Conservation (phyloP, 805 yeast genomes). For the Allodekkera sacchari region DNA sequence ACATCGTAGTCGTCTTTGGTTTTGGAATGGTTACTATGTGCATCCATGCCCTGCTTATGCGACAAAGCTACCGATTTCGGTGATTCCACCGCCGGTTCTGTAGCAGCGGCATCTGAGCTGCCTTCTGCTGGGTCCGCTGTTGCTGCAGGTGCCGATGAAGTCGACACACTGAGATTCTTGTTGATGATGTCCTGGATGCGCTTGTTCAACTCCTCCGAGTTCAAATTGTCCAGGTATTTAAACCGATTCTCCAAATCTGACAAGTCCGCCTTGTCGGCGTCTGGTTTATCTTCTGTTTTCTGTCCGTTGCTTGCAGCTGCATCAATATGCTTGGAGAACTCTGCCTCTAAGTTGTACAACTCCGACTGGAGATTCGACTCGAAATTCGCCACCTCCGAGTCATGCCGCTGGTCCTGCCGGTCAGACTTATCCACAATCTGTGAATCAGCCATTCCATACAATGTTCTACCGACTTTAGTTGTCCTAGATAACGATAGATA, state of each 20-base stretch:
- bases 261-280: conserved; percentile 5
- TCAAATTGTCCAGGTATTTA: conserved; percentile 18
- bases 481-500: too few species aligned
- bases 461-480: too few species aligned
- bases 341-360: conserved; percentile 9
- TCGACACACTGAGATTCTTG: conserved; percentile 7
- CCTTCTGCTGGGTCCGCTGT: too few species aligned
- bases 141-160: too few species aligned
- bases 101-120: too few species aligned
- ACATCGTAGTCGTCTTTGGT: conserved; percentile 2
- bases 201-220: conserved; percentile 22
- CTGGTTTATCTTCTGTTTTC: not conserved
- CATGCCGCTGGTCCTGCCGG: too few species aligned
- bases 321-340: conserved; percentile 2
- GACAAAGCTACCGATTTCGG: not conserved
- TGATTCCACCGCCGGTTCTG: too few species aligned
- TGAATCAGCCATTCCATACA: too few species aligned
- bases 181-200: conserved; percentile 21
- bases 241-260: conserved; percentile 18
- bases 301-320: not conserved
- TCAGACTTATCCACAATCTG: too few species aligned
- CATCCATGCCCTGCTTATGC: not conserved
- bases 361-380: conserved; percentile 8
- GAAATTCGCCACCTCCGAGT: too few species aligned
- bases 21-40: too few species aligned